Conservation (phyloP, 495 filamentous ascomycete genomes). For the Cercophora samala region DNA sequence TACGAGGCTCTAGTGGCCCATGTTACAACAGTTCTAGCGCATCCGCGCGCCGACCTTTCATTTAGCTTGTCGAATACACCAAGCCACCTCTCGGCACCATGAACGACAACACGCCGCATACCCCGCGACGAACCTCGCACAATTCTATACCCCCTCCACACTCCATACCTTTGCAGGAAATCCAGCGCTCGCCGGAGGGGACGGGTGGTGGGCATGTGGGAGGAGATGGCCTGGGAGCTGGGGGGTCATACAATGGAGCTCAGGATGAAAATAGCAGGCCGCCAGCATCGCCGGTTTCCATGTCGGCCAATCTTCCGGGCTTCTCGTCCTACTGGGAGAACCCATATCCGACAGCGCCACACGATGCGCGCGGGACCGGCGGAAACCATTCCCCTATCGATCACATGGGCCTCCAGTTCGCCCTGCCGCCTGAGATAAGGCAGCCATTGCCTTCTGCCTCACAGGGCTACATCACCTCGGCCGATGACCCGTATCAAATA, state of each 20-base stretch:
- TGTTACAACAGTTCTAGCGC: constrained; percentile 28
- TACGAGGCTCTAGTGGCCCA: constrained; percentile 12
- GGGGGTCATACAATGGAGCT: constrained; percentile 31
- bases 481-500: constrained; percentile 38
- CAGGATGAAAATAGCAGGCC: constrained; percentile 10
- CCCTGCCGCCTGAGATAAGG: constrained; percentile 47
- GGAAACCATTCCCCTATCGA: constrained; percentile 44
- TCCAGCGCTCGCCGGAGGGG: constrained; percentile 59
- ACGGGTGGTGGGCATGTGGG: constrained; percentile 26
- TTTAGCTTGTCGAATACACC: not conserved
- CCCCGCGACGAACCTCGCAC: constrained; percentile 32
- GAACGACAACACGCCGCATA: constrained; percentile 28
- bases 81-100: constrained; percentile 18
- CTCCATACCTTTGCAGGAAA: constrained; percentile 81
- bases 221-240: constrained; percentile 16
- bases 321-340: constrained; percentile 50
- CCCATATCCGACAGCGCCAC: constrained; percentile 28
- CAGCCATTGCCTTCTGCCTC: constrained; percentile 17
- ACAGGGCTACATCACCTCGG: constrained; percentile 31
- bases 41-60: constrained; percentile 22
- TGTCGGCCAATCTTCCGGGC: constrained; percentile 42
- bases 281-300: constrained; percentile 32
- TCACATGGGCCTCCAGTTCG: constrained; percentile 45
- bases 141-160: constrained; percentile 62
- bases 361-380: constrained; percentile 27